These are phyloP conservation scores for Linnemannia exigua DNA, from an alignment of 192 early-diverging fungal genomes.

Conservation along the genomic window DNA sequence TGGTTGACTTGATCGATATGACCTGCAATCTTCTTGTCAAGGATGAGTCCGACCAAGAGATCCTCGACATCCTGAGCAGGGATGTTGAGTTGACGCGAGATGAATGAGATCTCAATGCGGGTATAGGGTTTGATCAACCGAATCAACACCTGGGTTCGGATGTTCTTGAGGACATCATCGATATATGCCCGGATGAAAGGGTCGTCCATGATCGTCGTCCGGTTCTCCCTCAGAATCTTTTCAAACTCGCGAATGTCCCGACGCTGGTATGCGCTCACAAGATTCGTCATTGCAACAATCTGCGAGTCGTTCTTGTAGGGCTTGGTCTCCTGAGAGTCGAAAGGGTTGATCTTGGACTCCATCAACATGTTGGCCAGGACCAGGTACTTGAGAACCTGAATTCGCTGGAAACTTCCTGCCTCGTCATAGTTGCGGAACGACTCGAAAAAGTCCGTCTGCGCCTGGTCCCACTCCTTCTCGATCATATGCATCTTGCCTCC, in stretches of 20 bases:
- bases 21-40: slow-evolving; percentile 89
- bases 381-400: slow-evolving; percentile 94
- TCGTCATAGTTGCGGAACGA: slow-evolving; percentile 99
- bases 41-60: slow-evolving; percentile 87
- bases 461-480: slow-evolving; percentile 94
- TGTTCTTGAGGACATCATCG: slow-evolving; percentile 92
- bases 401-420: slow-evolving; percentile 92
- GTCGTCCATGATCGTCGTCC: slow-evolving; percentile 86
- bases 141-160: slow-evolving; percentile 92
- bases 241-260: slow-evolving; percentile 93
- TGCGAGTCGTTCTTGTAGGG: slow-evolving; percentile 94
- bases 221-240: slow-evolving; percentile 82
- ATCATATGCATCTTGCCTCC: slow-evolving; percentile 99
- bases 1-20: slow-evolving; percentile 93
- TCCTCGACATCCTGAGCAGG: slow-evolving; percentile 84
- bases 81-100: slow-evolving; percentile 88
- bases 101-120: slow-evolving; percentile 85
- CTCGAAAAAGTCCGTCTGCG: slow-evolving; percentile 96
- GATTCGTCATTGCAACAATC: slow-evolving; percentile 93
- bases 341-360: slow-evolving; percentile 95
- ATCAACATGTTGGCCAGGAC: slow-evolving; percentile 97
- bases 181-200: slow-evolving; percentile 92
- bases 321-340: slow-evolving; percentile 98
- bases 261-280: slow-evolving; percentile 92
- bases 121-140: slow-evolving; percentile 93